A percentile compares a stretch with the other conserved stretches of the same genome.
These are phyloP conservation scores for Ochromonas danica DNA, from an alignment of 108 stramenopile genomes.

Conservation along the genomic window DNA sequence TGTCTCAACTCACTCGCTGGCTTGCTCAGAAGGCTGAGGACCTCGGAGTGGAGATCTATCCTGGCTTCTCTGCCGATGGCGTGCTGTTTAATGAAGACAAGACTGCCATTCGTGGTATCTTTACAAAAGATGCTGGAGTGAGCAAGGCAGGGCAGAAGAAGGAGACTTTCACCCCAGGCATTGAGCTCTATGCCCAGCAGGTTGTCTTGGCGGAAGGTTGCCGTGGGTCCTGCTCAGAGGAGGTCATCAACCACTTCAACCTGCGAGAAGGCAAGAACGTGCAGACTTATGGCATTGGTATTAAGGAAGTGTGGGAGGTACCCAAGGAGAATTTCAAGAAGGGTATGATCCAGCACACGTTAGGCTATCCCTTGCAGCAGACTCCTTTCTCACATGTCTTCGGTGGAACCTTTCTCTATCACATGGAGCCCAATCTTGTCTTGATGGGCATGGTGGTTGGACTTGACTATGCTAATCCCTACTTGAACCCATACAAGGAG, in stretches of 20 bases:
- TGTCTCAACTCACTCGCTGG: conserved; percentile 87
- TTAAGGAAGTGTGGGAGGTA: conserved; percentile 99
- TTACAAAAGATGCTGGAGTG: conserved; percentile 79
- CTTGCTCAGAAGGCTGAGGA: conserved; percentile 90
- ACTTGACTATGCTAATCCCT: conserved; percentile 96
- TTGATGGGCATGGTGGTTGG: conserved; percentile 92
- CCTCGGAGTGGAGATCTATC: conserved; percentile 94
- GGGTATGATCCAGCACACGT: conserved; percentile 94
- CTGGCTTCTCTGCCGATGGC: conserved; percentile 92
- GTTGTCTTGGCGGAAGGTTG: conserved; percentile 97
- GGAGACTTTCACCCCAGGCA: conserved; percentile 90
- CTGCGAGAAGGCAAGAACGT: conserved; percentile 70
- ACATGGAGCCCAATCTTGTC: conserved; percentile 85
- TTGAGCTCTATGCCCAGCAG: conserved; percentile 90
- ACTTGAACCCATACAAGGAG: conserved; percentile 73
- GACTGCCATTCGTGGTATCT: conserved; percentile 2
- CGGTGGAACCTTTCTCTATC: conserved; percentile 95
- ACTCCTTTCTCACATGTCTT: conserved; percentile 69
- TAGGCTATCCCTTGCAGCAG: conserved; percentile 90
- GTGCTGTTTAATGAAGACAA: conserved; percentile 72
- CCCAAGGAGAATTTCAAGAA: conserved; percentile 78
- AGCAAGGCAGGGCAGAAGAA: conserved; percentile 81
- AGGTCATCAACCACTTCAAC: conserved; percentile 78
- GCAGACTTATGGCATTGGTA: conserved; percentile 95
- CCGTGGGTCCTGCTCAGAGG: conserved; percentile 88